phyloP scores from a whole-genome alignment of 768 basidiomycete genomes.

The Fibroporia radiculosa region DNA sequence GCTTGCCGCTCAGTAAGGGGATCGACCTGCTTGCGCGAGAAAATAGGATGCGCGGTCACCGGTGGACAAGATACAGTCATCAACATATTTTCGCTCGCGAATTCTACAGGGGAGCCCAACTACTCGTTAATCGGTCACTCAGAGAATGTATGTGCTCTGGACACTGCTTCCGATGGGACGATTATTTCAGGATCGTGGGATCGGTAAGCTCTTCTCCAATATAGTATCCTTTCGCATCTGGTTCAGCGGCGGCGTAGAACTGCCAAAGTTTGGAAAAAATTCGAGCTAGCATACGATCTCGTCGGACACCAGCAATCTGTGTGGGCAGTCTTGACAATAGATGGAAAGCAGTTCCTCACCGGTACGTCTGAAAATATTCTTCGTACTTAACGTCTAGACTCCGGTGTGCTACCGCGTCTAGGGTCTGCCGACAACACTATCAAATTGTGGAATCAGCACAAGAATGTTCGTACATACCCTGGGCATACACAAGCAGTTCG shows the following conservation, averaged over 20 bases:
- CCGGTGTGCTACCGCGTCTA: slow-evolving; percentile 18
- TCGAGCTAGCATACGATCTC: slow-evolving; percentile 62
- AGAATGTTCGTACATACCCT: slow-evolving; percentile 62
- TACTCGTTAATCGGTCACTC: slow-evolving; percentile 84
- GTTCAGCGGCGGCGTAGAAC: slow-evolving; percentile 43
- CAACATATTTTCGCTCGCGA: slow-evolving; percentile 68
- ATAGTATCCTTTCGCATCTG: background rate
- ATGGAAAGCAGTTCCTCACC: slow-evolving; percentile 71
- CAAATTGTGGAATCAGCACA: slow-evolving; percentile 78
- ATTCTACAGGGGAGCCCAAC: slow-evolving; percentile 60
- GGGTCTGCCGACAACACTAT: slow-evolving; percentile 95
- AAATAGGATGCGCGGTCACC: slow-evolving; percentile 74
- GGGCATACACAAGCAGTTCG: slow-evolving; percentile 94
- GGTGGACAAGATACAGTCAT: slow-evolving; percentile 88
- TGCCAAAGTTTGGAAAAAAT: slow-evolving; percentile 89
- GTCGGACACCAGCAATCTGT: slow-evolving; percentile 87
- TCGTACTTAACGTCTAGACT: background rate
- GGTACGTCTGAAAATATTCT: slow-evolving; percentile 37
- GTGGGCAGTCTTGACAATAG: slow-evolving; percentile 84
- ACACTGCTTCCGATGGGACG: slow-evolving; percentile 58
- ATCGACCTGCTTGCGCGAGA: no score
- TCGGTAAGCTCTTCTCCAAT: slow-evolving; percentile 45
- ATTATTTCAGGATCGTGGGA: slow-evolving; percentile 98
- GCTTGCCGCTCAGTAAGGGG: no score
- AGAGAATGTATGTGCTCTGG: slow-evolving; percentile 83